Base-by-base conservation (phyloP, 345 rosid species). In the Citrus unshiu region DNA sequence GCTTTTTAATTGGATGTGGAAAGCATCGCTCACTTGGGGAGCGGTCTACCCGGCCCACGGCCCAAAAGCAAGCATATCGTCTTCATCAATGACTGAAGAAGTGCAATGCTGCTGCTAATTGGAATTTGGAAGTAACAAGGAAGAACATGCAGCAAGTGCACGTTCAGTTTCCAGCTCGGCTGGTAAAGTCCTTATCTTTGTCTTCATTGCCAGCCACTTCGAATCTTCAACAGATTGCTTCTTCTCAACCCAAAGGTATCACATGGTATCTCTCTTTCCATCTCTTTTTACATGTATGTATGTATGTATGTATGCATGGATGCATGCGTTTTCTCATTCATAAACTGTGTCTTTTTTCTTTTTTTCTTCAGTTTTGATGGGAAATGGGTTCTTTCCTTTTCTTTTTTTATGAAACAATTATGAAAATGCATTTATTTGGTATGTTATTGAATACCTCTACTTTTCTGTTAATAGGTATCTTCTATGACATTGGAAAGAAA, bases 211-310 rank as follows among this genome's bases (percentile, higher is more conserved):
- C 82, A 5, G 62, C 85, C 66, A 16, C 84, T 66, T 40, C 86
- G 35, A 79, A 82, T 24, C 89, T 88, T 51, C 85, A 78, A 30
- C 67, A 85, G 39, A 49, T 89, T 43, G 85, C 90, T 80, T 83
- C 88, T 76, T 80, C 89, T 80, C 84, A 69, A 14, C 76, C 89
- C 76, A 87, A 77, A 89, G 93, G 91, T 87, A 46, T 46, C 51
- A 46, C 13, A 46, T 13, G 51, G 51, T 39, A 21, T 29, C 56
- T 75, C 35, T 63, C 7, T 40, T 49, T 78, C 56, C 37, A 58
- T 68, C 56, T 51, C 49, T 77, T 9, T 24, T 6, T 35, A 29
- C 10, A 35, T 63, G 29, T 3, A 56, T 63, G 29, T 3, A 56
- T 63, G 29, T 3, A 56, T 63, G 29, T 3, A 56, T 57, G 7